Evolutionary conservation across 371 early-diverging fungal species (phyloP), one percentile per base, ranked within the genome.

Genomic region (Syncephalis plumigaleata): DNA sequence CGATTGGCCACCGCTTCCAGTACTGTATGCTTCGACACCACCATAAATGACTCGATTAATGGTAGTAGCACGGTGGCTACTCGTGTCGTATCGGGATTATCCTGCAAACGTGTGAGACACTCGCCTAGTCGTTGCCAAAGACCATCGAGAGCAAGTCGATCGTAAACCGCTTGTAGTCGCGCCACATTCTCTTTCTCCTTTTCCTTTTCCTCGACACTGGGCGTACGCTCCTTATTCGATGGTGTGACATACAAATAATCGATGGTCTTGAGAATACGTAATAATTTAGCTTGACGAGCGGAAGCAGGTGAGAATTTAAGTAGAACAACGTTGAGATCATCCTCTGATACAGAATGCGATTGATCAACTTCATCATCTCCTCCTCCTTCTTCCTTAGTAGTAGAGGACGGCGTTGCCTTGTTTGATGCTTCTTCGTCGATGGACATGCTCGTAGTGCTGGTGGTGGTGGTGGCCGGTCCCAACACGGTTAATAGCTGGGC

Each of bases 1-100:
- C 25, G 18, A 4, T 31, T 9, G 21, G 38, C 45, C 27, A 39
- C 48, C 36, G 54, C 55, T 36, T 60, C 64, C 17, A 61, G 59
- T 21, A 72, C 70, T 3, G 69, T 68, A 52, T 77, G 73, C 55
- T 84, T 85, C 20, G 86, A 86, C 3, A 95, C 84, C 7, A 95
- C 93, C 94, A 97, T 91, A 54, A 94, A 91, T 2, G 90, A 77
- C 63, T 97, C 98, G 54, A 96, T 91, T 46, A 91, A 55, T 1
- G 98, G 98, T 27, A 97, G 62, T 1, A 97, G 60, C 4, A 92
- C 88, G 0, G 96, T 91, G 3, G 91, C 92, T 2, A 92, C 82
- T 52, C 87, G 86, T 38, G 83, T 74, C 59, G 91, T 63, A 21
- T 90, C 86, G 5, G 74, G 65, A 42, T 81, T 76, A 25, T 80